Evolutionary conservation across 176 grass and related monocot species (phyloP), one percentile per base, ranked within the genome.

Genomic region (Puya raimondii): DNA sequence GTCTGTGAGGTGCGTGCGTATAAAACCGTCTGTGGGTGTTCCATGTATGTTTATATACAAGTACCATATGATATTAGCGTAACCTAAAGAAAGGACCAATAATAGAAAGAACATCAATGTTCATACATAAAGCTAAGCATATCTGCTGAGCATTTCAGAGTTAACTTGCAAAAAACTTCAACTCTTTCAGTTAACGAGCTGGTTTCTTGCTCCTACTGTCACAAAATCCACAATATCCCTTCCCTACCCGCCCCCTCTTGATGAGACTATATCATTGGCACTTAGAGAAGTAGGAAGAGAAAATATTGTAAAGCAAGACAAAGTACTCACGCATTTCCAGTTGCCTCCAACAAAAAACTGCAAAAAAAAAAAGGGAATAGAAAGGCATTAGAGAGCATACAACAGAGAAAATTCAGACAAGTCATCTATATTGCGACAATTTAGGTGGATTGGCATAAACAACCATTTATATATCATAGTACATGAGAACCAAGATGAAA

Each of bases 261-360:
- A 42, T 42, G 33, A 42, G 33, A 42, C 33, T 7, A 5, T 7
- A 42, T 42, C 33, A 42, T 7, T 17, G 52, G 2, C 22, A 69
- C 13, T 42, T 5, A 64, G 16, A 3, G 47, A 57, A 50, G 22
- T 63, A 70, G 21, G 13, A 14, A 79, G 64, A 25, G 33, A 64
- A 63, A 25, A 69, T 6, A 21, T 14, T 66, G 20, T 73, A 51
- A 16, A 73, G 56, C 76, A 54, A 51, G 16, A 68, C 71, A 22
- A 23, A 12, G 53, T 8, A 87, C 94, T 99, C 90, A 99, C 94
- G 70, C 89, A 99, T 84, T 99, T 99, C 94, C 94, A 99, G 80
- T 99, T 99, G 69, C 94, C 94, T 63, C 94, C 94, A 17, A 99
- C 89, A 78, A 99, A 99, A 84, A 99, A 99, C 94, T 99, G 86